Base-by-base conservation (phyloP, 2,329 filamentous ascomycete species). In the Colletotrichum sojae region DNA sequence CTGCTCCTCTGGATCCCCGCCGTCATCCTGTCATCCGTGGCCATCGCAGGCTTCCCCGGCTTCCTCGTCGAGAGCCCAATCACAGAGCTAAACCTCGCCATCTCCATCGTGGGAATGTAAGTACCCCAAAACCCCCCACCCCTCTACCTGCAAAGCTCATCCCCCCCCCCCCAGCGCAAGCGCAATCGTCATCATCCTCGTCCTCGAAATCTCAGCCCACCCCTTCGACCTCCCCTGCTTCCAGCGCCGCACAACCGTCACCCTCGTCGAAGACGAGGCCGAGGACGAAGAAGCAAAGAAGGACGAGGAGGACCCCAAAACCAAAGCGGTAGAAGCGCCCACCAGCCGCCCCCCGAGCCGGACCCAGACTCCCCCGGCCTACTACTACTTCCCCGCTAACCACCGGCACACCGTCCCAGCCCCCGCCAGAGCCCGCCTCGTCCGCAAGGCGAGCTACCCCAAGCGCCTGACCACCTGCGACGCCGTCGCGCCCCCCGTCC, bases 1-100 rank as follows among this genome's bases (percentile, higher is more conserved):
- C 53, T 73, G 1, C 70, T 75, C 0, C 63, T 77, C 9, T 81
- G 79, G 79, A 55, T 71, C 0, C 71, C 74, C 1, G 71, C 76
- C 0, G 58, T 76, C 6, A 71, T 79, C 6, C 70, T 72, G 12
- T 69, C 69, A 5, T 68, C 76, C 4, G 71, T 77, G 3, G 73
- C 74, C 4, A 73, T 78, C 8, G 73, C 75, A 3, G 15, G 62
- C 73, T 63, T 56, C 8, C 58, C 36, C 60, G 71, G 6, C 64
- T 71, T 77, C 4, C 71, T 74, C 5, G 63, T 73, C n/a, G 72
- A 76, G 46, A 68, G 63, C 25, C 64, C 65, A 9, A 71, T 72
- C 56, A 72, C 64, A 2, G 64, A 71, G 36, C 56, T 71, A 6
- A 72, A 72, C 36, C 70, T 79, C 15, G 76, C 77, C 15, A 71